Conservation (phyloP, 148 eudicot species). For the Nyssa sinensis region DNA sequence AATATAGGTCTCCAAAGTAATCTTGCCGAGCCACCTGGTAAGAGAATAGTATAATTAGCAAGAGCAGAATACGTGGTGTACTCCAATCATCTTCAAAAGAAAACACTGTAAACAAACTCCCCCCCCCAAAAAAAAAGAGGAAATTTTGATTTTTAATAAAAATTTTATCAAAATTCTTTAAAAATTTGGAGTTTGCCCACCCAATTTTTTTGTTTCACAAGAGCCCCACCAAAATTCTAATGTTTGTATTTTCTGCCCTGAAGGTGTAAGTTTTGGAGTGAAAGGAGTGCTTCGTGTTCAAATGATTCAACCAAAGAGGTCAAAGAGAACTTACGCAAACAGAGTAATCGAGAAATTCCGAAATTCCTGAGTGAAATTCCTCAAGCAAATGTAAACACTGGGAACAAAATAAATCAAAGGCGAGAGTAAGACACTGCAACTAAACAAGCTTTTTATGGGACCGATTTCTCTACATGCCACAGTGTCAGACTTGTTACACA, state of each 20-base stretch:
- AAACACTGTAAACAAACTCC: not conserved
- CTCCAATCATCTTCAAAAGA: not conserved
- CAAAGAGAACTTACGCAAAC: conserved; percentile 70
- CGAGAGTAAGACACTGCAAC: conserved; percentile 3
- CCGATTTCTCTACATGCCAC: not conserved
- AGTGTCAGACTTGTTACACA: not conserved
- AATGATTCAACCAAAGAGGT: conserved; percentile 1
- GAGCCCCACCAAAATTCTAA: too few species aligned
- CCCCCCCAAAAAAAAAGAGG: too few species aligned
- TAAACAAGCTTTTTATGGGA: not conserved
- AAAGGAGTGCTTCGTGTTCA: too few species aligned
- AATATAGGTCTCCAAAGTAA: conserved; percentile 95
- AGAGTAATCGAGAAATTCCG: conserved; percentile 77
- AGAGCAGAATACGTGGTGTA: not conserved
- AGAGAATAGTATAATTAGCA: conserved; percentile 13
- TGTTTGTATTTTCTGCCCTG: too few species aligned
- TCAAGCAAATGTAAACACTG: conserved; percentile 92
- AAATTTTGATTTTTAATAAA: too few species aligned
- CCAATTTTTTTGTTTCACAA: too few species aligned
- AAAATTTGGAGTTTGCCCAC: too few species aligned
- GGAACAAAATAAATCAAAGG: conserved; percentile 20
- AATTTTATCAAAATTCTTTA: too few species aligned
- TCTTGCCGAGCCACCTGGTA: conserved; percentile 94
- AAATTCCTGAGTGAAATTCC: conserved; percentile 83
- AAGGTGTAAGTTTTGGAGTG: too few species aligned